Evolutionary conservation across 2,329 filamentous ascomycete genomes (phyloP), one percentile per base, ranked within the genome.

Genomic region (Xylaria sp.): DNA sequence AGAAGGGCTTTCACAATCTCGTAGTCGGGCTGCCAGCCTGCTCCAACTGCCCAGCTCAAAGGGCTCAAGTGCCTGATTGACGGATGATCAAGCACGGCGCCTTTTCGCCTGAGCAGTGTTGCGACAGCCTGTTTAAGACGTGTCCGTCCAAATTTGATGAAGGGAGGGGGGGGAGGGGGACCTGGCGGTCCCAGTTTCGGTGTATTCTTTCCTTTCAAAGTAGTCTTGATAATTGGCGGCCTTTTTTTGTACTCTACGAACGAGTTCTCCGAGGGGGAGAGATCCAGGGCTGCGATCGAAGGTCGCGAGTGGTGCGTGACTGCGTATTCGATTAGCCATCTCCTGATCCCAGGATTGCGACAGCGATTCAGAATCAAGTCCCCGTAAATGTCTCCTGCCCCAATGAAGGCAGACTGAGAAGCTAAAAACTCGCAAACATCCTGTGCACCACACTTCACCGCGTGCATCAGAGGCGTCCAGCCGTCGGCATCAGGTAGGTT

Each of bases 1-100:
- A 49, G 53, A 46, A 64, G 33, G 5, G 13, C 51, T n/a, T 48
- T 64, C 28, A 40, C 40, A 49, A 20, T 26, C 31, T 58, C 31
- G 9, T 38, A 58, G 42, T 48, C 36, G 6, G 40, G 61, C 11
- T 31, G 48, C 61, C 54, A 40, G 36, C 54, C 33, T 33, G 15
- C 54, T 38, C 33, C 36, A 42, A n/a, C 36, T 13, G 38, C 38
- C 38, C 54, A 51, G 6, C 2, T 40, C 53, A 58, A 58, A 33
- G 42, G 6, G 28, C 20, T 49, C 10, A 58, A n/a, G 5, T 7
- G 15, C 31, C 33, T 44, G 15, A 15, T 49, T 31, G 53, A 38
- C 5, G 9, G 5, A 17, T 11, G 28, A 13, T 48, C n/a, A 31
- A 58, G 6, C 20, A 54, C n/a, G 6, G n/a, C 51, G 10, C 49